Evolutionary conservation across 2,329 filamentous ascomycete genomes (phyloP), one percentile per base, ranked within the genome.

Genomic region (Thermoascus crustaceus): DNA sequence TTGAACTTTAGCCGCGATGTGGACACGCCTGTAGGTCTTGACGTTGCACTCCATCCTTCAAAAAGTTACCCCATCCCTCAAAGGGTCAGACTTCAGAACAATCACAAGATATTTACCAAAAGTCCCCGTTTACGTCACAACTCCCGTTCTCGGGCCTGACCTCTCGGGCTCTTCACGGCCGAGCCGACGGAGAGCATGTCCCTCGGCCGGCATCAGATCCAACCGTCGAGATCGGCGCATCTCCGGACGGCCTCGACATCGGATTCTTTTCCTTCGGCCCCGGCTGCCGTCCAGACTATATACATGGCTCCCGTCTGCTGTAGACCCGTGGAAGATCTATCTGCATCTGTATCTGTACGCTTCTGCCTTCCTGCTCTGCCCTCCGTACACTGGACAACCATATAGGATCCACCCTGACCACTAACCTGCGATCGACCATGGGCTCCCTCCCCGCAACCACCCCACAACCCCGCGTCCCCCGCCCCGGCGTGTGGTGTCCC

Each of bases 401-500:
- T 35, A 16, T 33, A 37, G 14, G 27, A 27, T 18, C 9, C 21
- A 25, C 26, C 36, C n/a, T 38, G 31, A n/a, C 35, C 39, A 24
- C 35, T 33, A 13, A 33, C 25, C 30, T 4, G 31, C 17, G 19
- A 41, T 19, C n/a, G 31, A 29, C 26, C 26, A 29, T 29, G 26
- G 26, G 26, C 26, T 29, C 26, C 13, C 16, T 29, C 26, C 18
- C 26, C 6, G 13, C 13, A 13, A 13, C 35, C 14, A 13, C 35
- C 14, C 20, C 27, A n/a, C 39, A 38, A 42, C 39, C 36, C 32
- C 48, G 40, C 25, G 51, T 57, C 21, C 55, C 57, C 25, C 35
- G 32, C 14, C 38, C 56, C 2, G 68, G 68, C 17, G 63, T 73
- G 33, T 75, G 69, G 67, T 66, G 60, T 34, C 72, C 72, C 4